These are phyloP conservation scores for Claviceps pusilla DNA, from an alignment of 2,329 filamentous ascomycete species.

Conservation along the genomic window DNA sequence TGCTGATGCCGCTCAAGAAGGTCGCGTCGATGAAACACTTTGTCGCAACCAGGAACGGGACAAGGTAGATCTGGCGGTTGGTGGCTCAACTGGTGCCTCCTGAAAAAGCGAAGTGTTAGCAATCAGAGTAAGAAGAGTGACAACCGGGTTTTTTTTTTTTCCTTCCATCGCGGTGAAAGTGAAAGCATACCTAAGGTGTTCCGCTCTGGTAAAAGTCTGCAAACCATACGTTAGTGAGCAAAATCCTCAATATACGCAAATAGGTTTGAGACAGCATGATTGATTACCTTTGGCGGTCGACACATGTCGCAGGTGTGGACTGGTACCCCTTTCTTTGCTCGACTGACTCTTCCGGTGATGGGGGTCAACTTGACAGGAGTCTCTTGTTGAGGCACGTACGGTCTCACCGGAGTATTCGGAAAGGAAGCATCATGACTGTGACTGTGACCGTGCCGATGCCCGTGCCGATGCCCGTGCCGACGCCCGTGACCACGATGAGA, in stretches of 20 bases:
- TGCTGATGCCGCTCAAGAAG: slow-evolving; percentile 41
- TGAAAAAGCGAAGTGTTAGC: slow-evolving; percentile 18
- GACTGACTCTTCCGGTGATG: slow-evolving; percentile 40
- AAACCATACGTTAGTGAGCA: neutral
- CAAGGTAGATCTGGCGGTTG: slow-evolving; percentile 38
- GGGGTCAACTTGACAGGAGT: slow-evolving; percentile 37
- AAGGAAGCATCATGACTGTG: slow-evolving; percentile 11
- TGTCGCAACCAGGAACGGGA: slow-evolving; percentile 37
- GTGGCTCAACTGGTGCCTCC: slow-evolving; percentile 47
- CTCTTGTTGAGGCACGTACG: slow-evolving; percentile 24
- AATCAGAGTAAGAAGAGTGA: neutral
- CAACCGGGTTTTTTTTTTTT: neutral
- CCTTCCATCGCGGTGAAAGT: slow-evolving; percentile 1
- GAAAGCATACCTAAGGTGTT: slow-evolving; percentile 40
- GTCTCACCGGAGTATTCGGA: slow-evolving; percentile 22
- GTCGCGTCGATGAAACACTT: slow-evolving; percentile 43
- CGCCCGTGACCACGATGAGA: slow-evolving; percentile 13
- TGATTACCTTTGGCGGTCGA: slow-evolving; percentile 33
- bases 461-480: slow-evolving; percentile 9
- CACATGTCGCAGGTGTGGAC: slow-evolving; percentile 41
- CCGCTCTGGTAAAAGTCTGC: slow-evolving; percentile 47
- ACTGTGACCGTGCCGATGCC: neutral
- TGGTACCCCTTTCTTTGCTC: slow-evolving; percentile 44
- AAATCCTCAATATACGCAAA: neutral
- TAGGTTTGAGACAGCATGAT: slow-evolving; percentile 1